Conservation (phyloP, 2,329 filamentous ascomycete genomes). For the Ceratocystis eucalypticola region DNA sequence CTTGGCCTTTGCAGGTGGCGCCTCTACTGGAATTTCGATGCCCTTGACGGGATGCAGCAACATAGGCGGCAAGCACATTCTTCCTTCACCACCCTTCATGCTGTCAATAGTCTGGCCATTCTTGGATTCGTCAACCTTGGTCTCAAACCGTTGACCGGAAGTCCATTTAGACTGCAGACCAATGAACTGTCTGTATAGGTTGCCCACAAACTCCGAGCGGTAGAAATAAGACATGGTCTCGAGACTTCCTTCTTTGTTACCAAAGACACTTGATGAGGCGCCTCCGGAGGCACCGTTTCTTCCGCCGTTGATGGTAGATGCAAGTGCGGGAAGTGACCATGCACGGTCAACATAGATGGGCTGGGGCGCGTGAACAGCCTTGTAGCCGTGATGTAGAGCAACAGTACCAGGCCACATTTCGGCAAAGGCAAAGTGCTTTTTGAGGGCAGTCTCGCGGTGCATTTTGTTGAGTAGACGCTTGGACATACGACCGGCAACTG, state of each 20-base stretch:
- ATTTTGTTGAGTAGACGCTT: conserved; percentile 67
- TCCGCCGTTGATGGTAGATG: conserved; percentile 67
- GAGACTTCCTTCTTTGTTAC: conserved; percentile 81
- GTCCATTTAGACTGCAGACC: conserved; percentile 68
- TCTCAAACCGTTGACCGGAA: conserved; percentile 63
- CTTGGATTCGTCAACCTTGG: conserved; percentile 39
- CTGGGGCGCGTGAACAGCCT: conserved; percentile 83
- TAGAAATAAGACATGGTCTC: conserved; percentile 85
- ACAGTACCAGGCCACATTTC: conserved; percentile 93
- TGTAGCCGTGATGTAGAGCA: conserved; percentile 81
- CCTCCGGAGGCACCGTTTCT: conserved; percentile 64
- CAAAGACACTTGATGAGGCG: conserved; percentile 57
- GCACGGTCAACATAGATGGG: conserved; percentile 75
- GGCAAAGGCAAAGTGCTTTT: conserved; percentile 81
- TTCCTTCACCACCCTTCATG: conserved; percentile 58
- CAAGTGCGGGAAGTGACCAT: conserved; percentile 70
- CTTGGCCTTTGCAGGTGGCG: conserved; percentile 32
- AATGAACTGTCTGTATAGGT: conserved; percentile 75
- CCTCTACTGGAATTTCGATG: conserved; percentile 51
- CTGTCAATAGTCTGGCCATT: conserved; percentile 34
- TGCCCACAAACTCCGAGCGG: conserved; percentile 66
- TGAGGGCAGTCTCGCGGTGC: conserved; percentile 76
- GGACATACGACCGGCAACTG: conserved; percentile 75
- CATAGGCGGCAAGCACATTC: conserved; percentile 87
- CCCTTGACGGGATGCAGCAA: conserved; percentile 78